Evolutionary conservation across 2,329 filamentous ascomycete species (phyloP), one percentile per base, ranked within the genome.

Genomic region (Ophiostoma tasmaniense): DNA sequence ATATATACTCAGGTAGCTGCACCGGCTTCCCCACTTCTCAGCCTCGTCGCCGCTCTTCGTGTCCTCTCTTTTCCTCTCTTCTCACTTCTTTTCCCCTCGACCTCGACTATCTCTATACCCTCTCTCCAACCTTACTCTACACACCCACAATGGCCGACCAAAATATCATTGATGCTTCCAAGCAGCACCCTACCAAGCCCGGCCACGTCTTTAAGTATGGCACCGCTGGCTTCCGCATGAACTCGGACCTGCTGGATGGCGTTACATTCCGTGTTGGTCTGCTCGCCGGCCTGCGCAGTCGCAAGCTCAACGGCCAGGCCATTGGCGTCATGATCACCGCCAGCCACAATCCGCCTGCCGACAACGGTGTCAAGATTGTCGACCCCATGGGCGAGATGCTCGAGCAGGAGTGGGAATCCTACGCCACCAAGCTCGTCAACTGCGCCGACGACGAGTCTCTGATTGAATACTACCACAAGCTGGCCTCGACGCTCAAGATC

Each of bases 371-470:
- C 78, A 97, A 97, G 85, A 87, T 99, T 74, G 92, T 99, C 72
- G 95, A 99, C 79, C 95, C 95, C 14, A 90, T 96, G 89, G 94
- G 95, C 73, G 95, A 98, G 79, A 98, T 98, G 95, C 85, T 97
- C 66, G 92, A 96, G 86, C 89, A 93, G 79, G 91, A 94, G 71
- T 99, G 95, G 95, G 95, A 99, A 81, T 83, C 84, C 50, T 89
- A 93, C 78, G 93, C 93, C 68, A 98, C 95, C 45, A 86, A 86
- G 75, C 88, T 99, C 72, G 93, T 96, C 76, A 99, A 99, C 80
- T 89, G 90, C 72, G 81, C 87, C 22, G 86, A 85, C 71, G 89
- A 96, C 75, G 85, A 92, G 73, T 86, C 88, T 66, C 87, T 98
- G 52, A 85, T 87, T 71, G 85, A 91, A 62, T 87, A 89, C 74